phyloP scores from a whole-genome alignment of 306 rosid genomes.

The Cucumis hystrix region DNA sequence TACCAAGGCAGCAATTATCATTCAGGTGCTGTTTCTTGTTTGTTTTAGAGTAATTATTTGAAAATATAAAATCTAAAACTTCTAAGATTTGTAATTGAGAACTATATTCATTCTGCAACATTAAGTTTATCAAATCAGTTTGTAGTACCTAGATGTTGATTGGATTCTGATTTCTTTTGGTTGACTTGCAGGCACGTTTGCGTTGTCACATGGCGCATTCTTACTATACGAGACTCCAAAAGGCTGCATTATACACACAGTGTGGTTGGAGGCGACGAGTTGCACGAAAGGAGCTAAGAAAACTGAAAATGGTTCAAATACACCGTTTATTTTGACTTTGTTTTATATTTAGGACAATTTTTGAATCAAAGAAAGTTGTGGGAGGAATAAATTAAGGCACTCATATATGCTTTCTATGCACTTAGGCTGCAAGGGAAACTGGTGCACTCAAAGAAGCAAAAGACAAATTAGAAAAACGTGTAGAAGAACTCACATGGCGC shows the following conservation, averaged over 20 bases:
- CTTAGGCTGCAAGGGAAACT: slow-evolving; percentile 96
- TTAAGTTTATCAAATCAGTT: background rate
- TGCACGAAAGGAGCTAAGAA: slow-evolving; percentile 89
- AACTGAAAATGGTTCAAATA: slow-evolving; percentile 73
- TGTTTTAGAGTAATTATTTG: background rate
- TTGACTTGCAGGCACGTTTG: slow-evolving; percentile 49
- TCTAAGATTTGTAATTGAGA: background rate
- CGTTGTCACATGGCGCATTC: slow-evolving; percentile 62
- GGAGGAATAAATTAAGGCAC: slow-evolving; percentile 6
- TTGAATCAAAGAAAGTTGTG: background rate
- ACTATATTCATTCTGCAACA: background rate
- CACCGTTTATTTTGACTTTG: slow-evolving; percentile 3
- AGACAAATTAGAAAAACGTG: slow-evolving; percentile 98
- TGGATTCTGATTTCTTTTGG: background rate
- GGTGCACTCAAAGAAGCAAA: slow-evolving; percentile 99
- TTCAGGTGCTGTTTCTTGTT: slow-evolving; percentile 47
- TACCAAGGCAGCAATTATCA: slow-evolving; percentile 72
- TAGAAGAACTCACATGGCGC: slow-evolving; percentile 99
- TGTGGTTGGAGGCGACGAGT: slow-evolving; percentile 95
- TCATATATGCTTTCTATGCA: slow-evolving; percentile 15
- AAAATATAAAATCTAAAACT: background rate
- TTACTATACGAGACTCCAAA: slow-evolving; percentile 72
- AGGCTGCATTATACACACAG: slow-evolving; percentile 70
- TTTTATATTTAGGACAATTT: slow-evolving; percentile 10
- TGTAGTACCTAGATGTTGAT: background rate